These are phyloP conservation scores for Paxillus ammoniavirescens DNA, from an alignment of 768 basidiomycete genomes.

Conservation along the genomic window DNA sequence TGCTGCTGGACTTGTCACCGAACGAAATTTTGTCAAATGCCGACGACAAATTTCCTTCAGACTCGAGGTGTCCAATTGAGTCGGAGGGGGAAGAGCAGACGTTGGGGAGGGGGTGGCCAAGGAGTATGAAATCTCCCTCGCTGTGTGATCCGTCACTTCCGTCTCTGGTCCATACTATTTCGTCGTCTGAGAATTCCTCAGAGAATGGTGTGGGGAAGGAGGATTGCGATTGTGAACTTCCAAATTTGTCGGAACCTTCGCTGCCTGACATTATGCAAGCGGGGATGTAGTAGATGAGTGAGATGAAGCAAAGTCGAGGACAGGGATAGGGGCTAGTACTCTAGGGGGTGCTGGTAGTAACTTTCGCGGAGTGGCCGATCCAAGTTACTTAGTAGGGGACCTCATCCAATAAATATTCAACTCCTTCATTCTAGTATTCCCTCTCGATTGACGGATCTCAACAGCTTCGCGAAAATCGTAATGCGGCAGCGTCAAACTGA, in stretches of 20 bases:
- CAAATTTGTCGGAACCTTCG: not conserved
- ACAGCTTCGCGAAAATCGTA: too few species aligned
- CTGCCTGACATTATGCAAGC: not conserved
- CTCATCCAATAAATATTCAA: too few species aligned
- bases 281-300: not conserved
- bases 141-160: slow-evolving; percentile 1
- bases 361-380: too few species aligned
- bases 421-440: too few species aligned
- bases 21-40: slow-evolving; percentile 21
- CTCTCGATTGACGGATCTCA: too few species aligned
- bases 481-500: too few species aligned
- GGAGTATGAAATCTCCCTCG: slow-evolving; percentile 25
- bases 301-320: not conserved
- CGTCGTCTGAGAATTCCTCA: slow-evolving; percentile 18
- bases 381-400: too few species aligned
- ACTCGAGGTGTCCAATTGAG: not conserved
- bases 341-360: too few species aligned
- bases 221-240: not conserved
- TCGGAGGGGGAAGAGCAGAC: slow-evolving; percentile 13
- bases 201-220: slow-evolving; percentile 4
- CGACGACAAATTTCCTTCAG: slow-evolving; percentile 12
- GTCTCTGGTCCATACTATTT: slow-evolving; percentile 16
- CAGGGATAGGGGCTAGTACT: not conserved
- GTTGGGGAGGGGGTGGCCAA: slow-evolving; percentile 17
- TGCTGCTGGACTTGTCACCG: not conserved